Evolutionary conservation across 2,329 filamentous ascomycete species (phyloP).

Genomic region (Pseudogymnoascus sp.): DNA sequence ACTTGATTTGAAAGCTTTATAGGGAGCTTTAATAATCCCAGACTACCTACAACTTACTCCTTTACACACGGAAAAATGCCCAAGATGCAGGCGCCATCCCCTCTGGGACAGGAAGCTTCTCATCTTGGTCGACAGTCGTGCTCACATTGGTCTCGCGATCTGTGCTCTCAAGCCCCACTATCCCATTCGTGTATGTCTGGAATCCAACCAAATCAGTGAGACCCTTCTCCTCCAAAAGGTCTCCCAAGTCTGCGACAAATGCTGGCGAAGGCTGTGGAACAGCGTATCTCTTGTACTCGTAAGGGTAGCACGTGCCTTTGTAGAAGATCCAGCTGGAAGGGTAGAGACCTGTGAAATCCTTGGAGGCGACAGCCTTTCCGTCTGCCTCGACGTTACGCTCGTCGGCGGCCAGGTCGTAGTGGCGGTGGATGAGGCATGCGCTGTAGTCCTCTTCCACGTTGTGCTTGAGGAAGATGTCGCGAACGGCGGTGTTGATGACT

Average conservation of each 20-base stretch:
- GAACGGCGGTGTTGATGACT: not conserved
- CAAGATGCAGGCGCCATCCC: conserved; percentile 1
- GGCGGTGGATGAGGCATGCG: not conserved
- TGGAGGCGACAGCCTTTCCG: not conserved
- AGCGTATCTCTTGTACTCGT: not conserved
- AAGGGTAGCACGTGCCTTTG: not conserved
- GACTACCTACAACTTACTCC: not conserved
- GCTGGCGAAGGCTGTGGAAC: not conserved
- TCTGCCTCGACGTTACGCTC: not conserved
- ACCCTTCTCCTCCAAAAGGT: not conserved
- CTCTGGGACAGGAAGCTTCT: not conserved
- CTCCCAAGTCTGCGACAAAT: not conserved
- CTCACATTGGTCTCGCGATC: not conserved
- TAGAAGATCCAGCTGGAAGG: not conserved
- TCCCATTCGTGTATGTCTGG: not conserved
- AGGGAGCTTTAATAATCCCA: not conserved
- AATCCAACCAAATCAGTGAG: not conserved
- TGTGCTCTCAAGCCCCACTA: not conserved
- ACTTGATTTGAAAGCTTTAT: not conserved
- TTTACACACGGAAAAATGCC: not conserved
- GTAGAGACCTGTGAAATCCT: not conserved
- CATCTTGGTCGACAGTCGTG: not conserved
- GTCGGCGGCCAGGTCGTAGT: not conserved
- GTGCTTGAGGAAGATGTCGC: conserved; percentile 1
- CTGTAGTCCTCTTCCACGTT: not conserved